Conservation (phyloP, 1,284 basidiomycete genomes). For the Pseudozyma sp. region DNA sequence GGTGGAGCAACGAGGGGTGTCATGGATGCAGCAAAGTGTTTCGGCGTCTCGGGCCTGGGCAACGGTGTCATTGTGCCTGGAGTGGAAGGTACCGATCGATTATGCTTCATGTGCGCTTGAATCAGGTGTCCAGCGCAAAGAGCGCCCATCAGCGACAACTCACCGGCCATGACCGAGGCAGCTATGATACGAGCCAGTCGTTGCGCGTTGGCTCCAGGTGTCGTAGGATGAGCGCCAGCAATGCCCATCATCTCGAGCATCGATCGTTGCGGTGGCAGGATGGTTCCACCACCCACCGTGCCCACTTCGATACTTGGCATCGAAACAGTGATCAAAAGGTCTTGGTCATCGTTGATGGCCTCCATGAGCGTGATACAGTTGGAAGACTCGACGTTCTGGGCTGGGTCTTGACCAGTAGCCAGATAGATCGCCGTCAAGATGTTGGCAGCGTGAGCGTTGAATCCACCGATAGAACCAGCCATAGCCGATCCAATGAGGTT, state of each 20-base stretch:
- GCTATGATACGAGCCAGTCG: conserved; percentile 67
- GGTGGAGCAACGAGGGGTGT: conserved; percentile 60
- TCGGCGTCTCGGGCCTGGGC: conserved; percentile 57
- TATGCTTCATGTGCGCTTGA: conserved; percentile 69
- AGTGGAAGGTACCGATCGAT: conserved; percentile 64
- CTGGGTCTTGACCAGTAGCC: conserved; percentile 97
- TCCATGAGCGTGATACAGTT: conserved; percentile 99
- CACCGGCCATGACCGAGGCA: conserved; percentile 68
- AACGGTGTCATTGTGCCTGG: conserved; percentile 64
- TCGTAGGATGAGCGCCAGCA: conserved; percentile 59
- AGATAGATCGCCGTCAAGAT: conserved; percentile 94
- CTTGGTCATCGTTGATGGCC: conserved; percentile 87
- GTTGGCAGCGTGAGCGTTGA: conserved; percentile 98
- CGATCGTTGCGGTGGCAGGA: conserved; percentile 61
- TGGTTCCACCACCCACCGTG: conserved; percentile 95
- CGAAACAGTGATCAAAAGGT: conserved; percentile 75
- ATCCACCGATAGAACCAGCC: conserved; percentile 96
- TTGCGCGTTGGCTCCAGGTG: conserved; percentile 68
- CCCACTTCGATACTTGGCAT: conserved; percentile 70
- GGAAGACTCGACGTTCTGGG: conserved; percentile 98
- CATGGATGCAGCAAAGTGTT: conserved; percentile 61
- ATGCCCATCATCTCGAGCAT: conserved; percentile 68
- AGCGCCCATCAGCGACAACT: conserved; percentile 67
- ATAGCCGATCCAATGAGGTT: conserved; percentile 97
- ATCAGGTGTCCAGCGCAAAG: conserved; percentile 67